Conservation (phyloP, 495 filamentous ascomycete genomes). For the Aspergillus sparsus region DNA sequence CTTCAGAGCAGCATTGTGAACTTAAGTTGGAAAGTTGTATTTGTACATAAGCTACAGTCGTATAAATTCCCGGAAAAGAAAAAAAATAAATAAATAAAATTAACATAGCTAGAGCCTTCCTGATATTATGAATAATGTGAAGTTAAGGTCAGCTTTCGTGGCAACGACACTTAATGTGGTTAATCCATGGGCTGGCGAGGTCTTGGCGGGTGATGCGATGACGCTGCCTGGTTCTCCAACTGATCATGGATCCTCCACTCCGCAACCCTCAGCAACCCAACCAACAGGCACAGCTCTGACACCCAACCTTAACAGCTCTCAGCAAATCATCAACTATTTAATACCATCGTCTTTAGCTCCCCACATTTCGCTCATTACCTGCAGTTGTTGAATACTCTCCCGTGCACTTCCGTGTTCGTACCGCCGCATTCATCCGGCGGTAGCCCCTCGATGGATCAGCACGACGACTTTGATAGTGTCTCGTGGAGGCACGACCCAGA, state of each 20-base stretch:
- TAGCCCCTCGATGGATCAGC: slow-evolving; percentile 47
- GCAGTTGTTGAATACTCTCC: neutral
- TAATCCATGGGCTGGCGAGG: neutral
- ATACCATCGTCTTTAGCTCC: neutral
- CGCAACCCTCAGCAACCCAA: slow-evolving; percentile 19
- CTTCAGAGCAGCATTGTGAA: neutral
- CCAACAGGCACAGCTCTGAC: neutral
- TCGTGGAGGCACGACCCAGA: slow-evolving; percentile 58
- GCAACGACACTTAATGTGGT: neutral
- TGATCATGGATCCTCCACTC: slow-evolving; percentile 17
- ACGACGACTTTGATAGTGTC: slow-evolving; percentile 61
- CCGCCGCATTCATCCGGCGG: slow-evolving; percentile 6
- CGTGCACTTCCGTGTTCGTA: neutral
- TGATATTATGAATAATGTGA: too few species aligned
- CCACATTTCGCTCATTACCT: neutral
- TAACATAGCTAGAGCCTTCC: too few species aligned
- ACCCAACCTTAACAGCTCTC: slow-evolving; percentile 1
- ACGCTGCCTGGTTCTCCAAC: slow-evolving; percentile 25
- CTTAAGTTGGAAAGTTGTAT: neutral
- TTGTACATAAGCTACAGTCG: slow-evolving; percentile 2
- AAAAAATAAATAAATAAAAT: neutral
- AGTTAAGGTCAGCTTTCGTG: neutral
- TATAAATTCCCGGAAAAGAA: neutral
- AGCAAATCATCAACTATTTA: slow-evolving; percentile 8
- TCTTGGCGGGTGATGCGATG: slow-evolving; percentile 25